Percentiles rank a stretch among this genome's conserved stretches.
Conservation (phyloP, 805 yeast genomes). For the Wickerhamomyces tratensis region DNA sequence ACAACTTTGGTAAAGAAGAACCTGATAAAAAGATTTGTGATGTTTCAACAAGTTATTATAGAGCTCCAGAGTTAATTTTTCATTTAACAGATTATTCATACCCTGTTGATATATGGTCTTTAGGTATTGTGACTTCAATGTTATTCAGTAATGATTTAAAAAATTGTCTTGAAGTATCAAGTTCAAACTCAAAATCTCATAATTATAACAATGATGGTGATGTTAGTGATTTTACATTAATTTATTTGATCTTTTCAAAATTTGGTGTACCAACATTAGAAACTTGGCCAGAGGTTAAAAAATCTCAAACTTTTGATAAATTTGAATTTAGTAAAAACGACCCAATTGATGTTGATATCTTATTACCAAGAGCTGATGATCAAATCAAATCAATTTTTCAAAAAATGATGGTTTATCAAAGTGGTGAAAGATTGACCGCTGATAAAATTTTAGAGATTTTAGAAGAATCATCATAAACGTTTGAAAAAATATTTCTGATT, state of each 20-base stretch:
- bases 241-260: slow-evolving; percentile 39
- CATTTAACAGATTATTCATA: slow-evolving; percentile 44
- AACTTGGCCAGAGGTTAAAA: slow-evolving; percentile 33
- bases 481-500: not conserved
- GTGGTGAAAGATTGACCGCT: slow-evolving; percentile 23
- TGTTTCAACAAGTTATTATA: slow-evolving; percentile 54
- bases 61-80: slow-evolving; percentile 67
- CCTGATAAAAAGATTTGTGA: slow-evolving; percentile 34
- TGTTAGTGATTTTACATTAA: slow-evolving; percentile 45
- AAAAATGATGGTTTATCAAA: slow-evolving; percentile 35
- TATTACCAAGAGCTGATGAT: slow-evolving; percentile 26
- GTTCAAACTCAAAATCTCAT: slow-evolving; percentile 2
- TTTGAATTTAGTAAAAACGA: slow-evolving; percentile 18
- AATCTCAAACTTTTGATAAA: slow-evolving; percentile 24
- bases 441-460: slow-evolving; percentile 7
- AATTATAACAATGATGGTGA: too few relatives aligned
- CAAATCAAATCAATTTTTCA: slow-evolving; percentile 21
- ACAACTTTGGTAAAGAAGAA: slow-evolving; percentile 55
- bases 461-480: not conserved
- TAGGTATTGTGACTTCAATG: slow-evolving; percentile 52
- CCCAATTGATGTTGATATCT: slow-evolving; percentile 11
- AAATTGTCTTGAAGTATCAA: slow-evolving; percentile 28
- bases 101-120: slow-evolving; percentile 64
- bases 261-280: slow-evolving; percentile 57
- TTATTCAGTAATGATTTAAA: slow-evolving; percentile 32